Base-by-base conservation (phyloP, 164 flowering plant genomes). In the Chimonanthus praecox region DNA sequence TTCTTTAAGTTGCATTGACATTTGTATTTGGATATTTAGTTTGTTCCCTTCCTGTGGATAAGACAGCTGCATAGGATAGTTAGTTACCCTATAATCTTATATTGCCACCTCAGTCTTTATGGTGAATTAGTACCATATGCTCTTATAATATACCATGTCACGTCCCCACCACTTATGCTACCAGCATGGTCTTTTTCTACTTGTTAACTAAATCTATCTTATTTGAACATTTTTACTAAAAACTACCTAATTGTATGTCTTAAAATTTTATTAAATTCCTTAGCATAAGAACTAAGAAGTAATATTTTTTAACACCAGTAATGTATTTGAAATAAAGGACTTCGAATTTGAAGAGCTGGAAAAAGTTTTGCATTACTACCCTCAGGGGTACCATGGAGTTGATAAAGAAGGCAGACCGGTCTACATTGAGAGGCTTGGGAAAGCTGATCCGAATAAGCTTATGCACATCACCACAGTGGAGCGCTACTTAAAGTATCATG, bases 341-440 rank as follows among this genome's bases (percentile, higher is more conserved):
- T 94, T 89, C 54, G 87, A 85, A 71, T 95, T 91, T 79, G 85
- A 93, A 72, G 99, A 95, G 84, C 81, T 86, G 76, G 97, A 90
- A 64, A 91, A 91, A 79, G 98, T 95, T 60, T 76, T 91, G 82
- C 84, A 87, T 67, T 79, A 89, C 77, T 95, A 95, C 67, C 99
- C 99, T 66, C 99, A 95, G 77, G 99, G 99, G 43, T 93, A 91
- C 81, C 99, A 95, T 85, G 99, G 99, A 67, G 93, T 93, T 80
- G 99, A 95, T 75, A 91, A 84, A 80, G 98, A 92, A 74, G 98
- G 99, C 33, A 86, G 99, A 72, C 98, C 99, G 6, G 85, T 95
- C 70, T 95, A 95, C 80, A 93, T 95, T 72, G 99, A 95, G 84
- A 87, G 91, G 82, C 93, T 95, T 71, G 99, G 99, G 48, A 88